A percentile compares a stretch with the other conserved stretches of the same genome.
Conservation (phyloP, 1,284 basidiomycete species). For the Heterobasidion annosum region DNA sequence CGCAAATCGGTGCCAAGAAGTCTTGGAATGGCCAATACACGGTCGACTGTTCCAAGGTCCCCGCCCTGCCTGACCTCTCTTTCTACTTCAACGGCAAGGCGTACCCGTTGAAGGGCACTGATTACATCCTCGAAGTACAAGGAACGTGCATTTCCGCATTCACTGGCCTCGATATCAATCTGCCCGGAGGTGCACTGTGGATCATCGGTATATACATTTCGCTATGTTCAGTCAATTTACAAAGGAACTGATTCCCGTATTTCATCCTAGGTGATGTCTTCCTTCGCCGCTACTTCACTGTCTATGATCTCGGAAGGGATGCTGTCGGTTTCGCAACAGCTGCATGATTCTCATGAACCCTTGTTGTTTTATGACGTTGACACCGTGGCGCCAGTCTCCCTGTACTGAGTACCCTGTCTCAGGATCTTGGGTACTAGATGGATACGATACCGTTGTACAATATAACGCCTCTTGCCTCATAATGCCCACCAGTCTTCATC, state of each 20-base stretch:
- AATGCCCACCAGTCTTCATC: neutral
- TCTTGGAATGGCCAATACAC: slow-evolving; percentile 94
- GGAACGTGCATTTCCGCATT: slow-evolving; percentile 95
- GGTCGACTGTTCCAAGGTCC: slow-evolving; percentile 83
- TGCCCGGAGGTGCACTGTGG: slow-evolving; percentile 85
- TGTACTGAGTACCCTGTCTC: neutral
- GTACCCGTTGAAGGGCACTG: slow-evolving; percentile 75
- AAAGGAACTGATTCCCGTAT: neutral
- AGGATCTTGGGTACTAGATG: neutral
- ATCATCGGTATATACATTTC: slow-evolving; percentile 68
- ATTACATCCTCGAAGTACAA: slow-evolving; percentile 85
- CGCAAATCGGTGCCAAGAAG: slow-evolving; percentile 88
- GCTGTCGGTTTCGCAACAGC: slow-evolving; percentile 80
- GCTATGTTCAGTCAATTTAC: neutral
- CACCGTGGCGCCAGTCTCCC: neutral
- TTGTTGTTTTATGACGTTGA: neutral
- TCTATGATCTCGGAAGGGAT: slow-evolving; percentile 82
- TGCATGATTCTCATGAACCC: slow-evolving; percentile 7
- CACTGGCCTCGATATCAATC: slow-evolving; percentile 86
- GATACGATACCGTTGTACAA: neutral
- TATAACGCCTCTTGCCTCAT: neutral
- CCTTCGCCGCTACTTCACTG: slow-evolving; percentile 87
- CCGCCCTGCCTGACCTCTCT: slow-evolving; percentile 78
- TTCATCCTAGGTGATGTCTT: slow-evolving; percentile 62
- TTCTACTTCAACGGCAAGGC: slow-evolving; percentile 79